phyloP scores from a whole-genome alignment of 495 filamentous ascomycete genomes.

The Aspergillus sparsus region DNA sequence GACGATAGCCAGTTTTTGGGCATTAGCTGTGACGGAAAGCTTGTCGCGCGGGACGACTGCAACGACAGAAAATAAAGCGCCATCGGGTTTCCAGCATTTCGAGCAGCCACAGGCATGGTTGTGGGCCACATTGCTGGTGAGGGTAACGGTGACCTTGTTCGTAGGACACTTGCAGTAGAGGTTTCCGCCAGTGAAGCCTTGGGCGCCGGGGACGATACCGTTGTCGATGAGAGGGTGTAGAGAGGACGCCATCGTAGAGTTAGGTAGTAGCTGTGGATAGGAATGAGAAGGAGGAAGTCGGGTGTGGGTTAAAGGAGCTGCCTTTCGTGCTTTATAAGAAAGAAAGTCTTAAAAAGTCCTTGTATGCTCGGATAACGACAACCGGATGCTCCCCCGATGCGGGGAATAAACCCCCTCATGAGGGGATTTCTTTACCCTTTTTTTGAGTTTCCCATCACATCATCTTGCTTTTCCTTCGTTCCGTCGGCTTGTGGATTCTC shows the following conservation, averaged over 20 bases:
- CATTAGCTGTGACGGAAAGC: slow-evolving; percentile 51
- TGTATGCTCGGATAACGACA: too few relatives aligned
- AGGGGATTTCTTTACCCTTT: too few relatives aligned
- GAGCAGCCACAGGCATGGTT: slow-evolving; percentile 69
- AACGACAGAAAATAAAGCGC: slow-evolving; percentile 60
- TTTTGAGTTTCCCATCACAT: too few relatives aligned
- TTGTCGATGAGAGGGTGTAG: slow-evolving; percentile 62
- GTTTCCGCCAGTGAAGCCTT: slow-evolving; percentile 52
- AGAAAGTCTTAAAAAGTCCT: too few relatives aligned
- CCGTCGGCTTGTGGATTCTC: too few relatives aligned
- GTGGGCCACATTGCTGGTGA: slow-evolving; percentile 56
- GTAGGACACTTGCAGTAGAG: slow-evolving; percentile 55
- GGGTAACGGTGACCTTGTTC: slow-evolving; percentile 52
- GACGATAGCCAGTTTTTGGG: slow-evolving; percentile 53
- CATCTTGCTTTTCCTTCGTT: too few relatives aligned
- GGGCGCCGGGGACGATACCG: slow-evolving; percentile 47
- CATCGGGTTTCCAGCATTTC: slow-evolving; percentile 62
- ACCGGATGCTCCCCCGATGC: too few relatives aligned
- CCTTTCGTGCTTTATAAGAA: too few relatives aligned
- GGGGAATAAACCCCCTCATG: too few relatives aligned
- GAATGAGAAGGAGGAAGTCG: too few relatives aligned
- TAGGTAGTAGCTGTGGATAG: too few relatives aligned
- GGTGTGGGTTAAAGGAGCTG: too few relatives aligned
- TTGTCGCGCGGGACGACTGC: slow-evolving; percentile 52
- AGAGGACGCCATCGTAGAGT: slow-evolving; percentile 28